Conservation (phyloP, 2,329 filamentous ascomycete genomes). For the Chrysoporthe austroafricana region DNA sequence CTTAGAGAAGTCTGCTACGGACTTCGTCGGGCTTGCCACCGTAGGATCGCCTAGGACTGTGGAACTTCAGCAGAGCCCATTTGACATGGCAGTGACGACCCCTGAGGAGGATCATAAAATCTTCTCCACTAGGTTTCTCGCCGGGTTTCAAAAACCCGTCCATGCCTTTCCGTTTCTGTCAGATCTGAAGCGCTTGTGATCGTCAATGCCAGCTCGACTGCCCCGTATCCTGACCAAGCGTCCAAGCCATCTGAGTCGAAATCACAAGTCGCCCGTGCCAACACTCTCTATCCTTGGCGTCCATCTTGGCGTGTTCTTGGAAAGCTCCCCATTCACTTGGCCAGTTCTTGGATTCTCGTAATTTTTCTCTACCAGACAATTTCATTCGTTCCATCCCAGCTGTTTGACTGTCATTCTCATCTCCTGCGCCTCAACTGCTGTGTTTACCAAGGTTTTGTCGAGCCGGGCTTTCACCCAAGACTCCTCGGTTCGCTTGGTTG, state of each 20-base stretch:
- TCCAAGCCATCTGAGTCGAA: slow-evolving; percentile 1
- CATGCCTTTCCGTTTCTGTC: not conserved
- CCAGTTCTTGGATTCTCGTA: slow-evolving; percentile 17
- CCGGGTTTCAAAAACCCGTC: not conserved
- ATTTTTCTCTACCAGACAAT: not conserved
- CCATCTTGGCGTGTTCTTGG: slow-evolving; percentile 10
- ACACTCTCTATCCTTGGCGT: slow-evolving; percentile 14
- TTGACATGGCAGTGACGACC: not conserved
- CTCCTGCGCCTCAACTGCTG: not conserved
- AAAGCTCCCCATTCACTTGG: slow-evolving; percentile 8
- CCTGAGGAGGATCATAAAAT: not conserved
- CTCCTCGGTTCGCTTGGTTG: not conserved
- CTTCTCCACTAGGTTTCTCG: not conserved
- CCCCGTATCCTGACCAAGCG: not conserved
- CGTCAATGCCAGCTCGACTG: not conserved
- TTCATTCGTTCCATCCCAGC: slow-evolving; percentile 1
- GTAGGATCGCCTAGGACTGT: not conserved
- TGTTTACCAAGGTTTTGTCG: not conserved
- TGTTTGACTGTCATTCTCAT: not conserved
- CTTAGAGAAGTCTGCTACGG: not conserved
- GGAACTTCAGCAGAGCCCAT: not conserved
- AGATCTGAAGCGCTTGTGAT: not conserved
- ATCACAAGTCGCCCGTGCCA: not conserved
- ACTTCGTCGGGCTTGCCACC: not conserved
- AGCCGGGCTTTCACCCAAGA: slow-evolving; percentile 1